Evolutionary conservation across 495 filamentous ascomycete genomes (phyloP), one percentile per base, ranked within the genome.

Genomic region (Podospora pseudoanserina): DNA sequence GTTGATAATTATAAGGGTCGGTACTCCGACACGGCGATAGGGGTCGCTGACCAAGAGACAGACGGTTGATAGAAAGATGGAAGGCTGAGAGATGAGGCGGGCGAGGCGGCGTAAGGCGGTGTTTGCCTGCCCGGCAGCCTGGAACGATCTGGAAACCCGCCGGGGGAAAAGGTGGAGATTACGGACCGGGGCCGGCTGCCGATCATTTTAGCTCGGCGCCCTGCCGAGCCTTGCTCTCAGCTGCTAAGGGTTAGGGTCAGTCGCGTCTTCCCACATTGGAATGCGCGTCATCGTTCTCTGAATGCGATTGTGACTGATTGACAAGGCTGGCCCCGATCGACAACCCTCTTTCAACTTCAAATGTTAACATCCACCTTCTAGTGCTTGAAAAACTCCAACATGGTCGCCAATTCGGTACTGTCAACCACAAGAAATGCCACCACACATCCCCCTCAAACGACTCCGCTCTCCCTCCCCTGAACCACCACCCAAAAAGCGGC

Each of bases 381-480:
- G 0, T 61, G 32, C 13, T 1, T 32, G 7, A 18, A 19, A 19
- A 20, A 20, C 4, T 23, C 15, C 34, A 11, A 32, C 49, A 72
- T 73, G 70, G 34, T 39, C 58, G 13, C 4, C 65, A 15, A 16
- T 18, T 18, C n/a, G 27, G 0, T 9, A 20, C 3, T 19, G 11
- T 4, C n/a, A 0, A 16, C 20, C 55, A 39, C 13, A 55, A 64
- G 73, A 66, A 27, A 84, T 84, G 82, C 82, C 82, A 56, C 81
- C 82, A 0, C 70, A 78, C 62, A 76, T 83, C 28, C 81, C 81
- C 67, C 80, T 79, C 66, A 84, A 84, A 72, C 78, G 82, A 69
- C 53, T 80, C 61, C 80, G 80, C 67, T 74, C 72, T 18, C 49
- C 71, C 4, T 73, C 80, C 61, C 20, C 30, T 32, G 63, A 26